Base-by-base conservation (phyloP, 805 yeast species). In the Saccharomycopsis javanensis region DNA sequence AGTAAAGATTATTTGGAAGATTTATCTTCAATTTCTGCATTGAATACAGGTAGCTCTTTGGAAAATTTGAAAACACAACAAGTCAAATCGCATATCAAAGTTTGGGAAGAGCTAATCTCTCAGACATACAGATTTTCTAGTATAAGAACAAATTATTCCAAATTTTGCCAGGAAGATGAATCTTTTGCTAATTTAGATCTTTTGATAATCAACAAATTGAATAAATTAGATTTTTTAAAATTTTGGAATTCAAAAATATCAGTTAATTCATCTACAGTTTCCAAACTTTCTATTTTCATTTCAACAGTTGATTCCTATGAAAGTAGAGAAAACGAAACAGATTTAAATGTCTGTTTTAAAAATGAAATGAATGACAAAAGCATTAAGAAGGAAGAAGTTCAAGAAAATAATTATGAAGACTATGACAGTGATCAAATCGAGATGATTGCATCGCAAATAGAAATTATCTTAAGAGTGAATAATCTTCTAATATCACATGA, bases 41-140 rank as follows among this genome's bases (percentile, higher is more conserved):
- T 50, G 60, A n/a, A 51, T 57, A 25, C 58, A 61, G 42, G 64
- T 61, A 10, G 65, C 60, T 15, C 61, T 23, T 65, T 60, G 25
- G 37, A 62, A 8, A 53, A 60, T 42, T 37, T 56, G 48, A 51
- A 58, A 25, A 34, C 46, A 8, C 53, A 37, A 15, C 18, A 42
- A 13, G 56, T 75, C 64, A 72, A 67, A 48, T 58, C 64, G 3
- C 91, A 85, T 66, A 75, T 72, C 58, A 69, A 69, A 31, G 62
- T 67, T 38, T 76, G 80, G 77, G 81, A 78, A 55, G 78, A 78
- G 57, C 80, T 84, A 2, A 61, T 73, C 3, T 75, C 71, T 42
- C 68, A 70, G 53, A 72, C 75, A 2, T 79, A 75, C 60, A 61
- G 69, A 27, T 81, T 79, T 62, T 7, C 33, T 11, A 18, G 27